Conservation (phyloP, 345 rosid genomes). For the Camelina neglecta region DNA sequence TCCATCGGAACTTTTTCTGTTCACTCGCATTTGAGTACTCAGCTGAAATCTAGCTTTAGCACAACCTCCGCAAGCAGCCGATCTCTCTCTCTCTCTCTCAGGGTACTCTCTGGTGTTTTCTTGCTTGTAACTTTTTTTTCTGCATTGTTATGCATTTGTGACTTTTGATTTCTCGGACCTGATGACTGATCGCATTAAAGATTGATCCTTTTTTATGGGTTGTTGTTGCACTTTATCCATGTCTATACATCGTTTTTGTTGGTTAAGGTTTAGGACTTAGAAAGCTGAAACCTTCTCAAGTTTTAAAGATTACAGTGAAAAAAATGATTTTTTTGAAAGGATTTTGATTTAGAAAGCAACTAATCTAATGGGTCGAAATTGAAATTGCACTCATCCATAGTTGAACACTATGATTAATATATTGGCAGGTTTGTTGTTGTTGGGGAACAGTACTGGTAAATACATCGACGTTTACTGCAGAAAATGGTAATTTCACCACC, state of each 20-base stretch:
- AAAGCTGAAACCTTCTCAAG: background rate
- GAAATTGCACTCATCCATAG: background rate
- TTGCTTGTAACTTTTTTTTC: constrained; percentile 49
- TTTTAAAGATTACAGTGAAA: too few relatives aligned
- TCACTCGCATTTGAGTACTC: constrained; percentile 69
- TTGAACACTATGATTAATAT: background rate
- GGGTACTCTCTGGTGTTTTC: constrained; percentile 48
- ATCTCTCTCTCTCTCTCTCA: constrained; percentile 63
- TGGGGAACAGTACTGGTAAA: background rate
- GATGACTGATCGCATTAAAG: background rate
- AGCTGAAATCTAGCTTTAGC: constrained; percentile 85
- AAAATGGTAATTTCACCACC: constrained; percentile 28
- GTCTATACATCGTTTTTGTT: constrained; percentile 3
- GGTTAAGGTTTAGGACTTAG: background rate
- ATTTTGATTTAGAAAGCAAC: background rate
- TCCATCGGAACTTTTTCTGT: constrained; percentile 60
- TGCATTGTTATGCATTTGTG: background rate
- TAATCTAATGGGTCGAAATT: background rate
- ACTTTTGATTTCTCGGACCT: background rate
- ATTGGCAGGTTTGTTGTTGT: constrained; percentile 21
- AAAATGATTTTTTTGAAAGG: background rate
- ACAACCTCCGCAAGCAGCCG: constrained; percentile 72
- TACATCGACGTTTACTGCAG: constrained; percentile 10
- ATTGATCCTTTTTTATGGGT: background rate
- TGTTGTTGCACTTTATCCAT: background rate